Conservation (phyloP, 1,284 basidiomycete genomes). For the Psilocybe mexicana region DNA sequence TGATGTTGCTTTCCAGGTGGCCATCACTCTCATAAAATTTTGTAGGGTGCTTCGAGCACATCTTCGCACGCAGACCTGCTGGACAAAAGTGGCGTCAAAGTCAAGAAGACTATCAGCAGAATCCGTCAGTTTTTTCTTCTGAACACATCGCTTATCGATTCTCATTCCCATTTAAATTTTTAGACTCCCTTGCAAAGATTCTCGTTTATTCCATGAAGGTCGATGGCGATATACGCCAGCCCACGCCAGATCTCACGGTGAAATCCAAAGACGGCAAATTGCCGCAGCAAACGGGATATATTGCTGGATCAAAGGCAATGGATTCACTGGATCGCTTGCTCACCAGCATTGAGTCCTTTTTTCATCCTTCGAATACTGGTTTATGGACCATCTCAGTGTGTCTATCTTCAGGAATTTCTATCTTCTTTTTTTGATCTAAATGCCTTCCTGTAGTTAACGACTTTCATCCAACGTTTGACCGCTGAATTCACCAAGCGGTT, state of each 20-base stretch:
- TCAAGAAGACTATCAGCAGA: constrained; percentile 79
- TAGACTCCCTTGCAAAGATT: constrained; percentile 82
- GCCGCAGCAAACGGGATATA: constrained; percentile 50
- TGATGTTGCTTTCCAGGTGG: neutral
- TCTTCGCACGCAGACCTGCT: constrained; percentile 69
- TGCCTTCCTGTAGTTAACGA: constrained; percentile 52
- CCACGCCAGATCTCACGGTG: constrained; percentile 28
- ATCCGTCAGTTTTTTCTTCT: constrained; percentile 48
- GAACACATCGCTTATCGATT: constrained; percentile 3
- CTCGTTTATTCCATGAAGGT: constrained; percentile 91
- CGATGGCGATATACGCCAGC: constrained; percentile 67
- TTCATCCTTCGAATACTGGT: constrained; percentile 85
- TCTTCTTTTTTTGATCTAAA: neutral
- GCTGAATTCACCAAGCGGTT: constrained; percentile 82
- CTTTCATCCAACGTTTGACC: constrained; percentile 79
- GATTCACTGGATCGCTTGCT: constrained; percentile 89
- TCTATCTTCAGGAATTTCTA: constrained; percentile 1
- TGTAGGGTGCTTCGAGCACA: constrained; percentile 62
- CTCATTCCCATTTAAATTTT: neutral
- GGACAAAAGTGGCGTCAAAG: constrained; percentile 66
- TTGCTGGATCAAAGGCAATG: constrained; percentile 88
- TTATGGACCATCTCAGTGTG: constrained; percentile 64
- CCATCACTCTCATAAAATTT: constrained; percentile 4
- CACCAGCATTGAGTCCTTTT: constrained; percentile 92
- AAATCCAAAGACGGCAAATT: constrained; percentile 23